Conservation (phyloP, 169 alveolate genomes). For the Plasmodium relictum region DNA sequence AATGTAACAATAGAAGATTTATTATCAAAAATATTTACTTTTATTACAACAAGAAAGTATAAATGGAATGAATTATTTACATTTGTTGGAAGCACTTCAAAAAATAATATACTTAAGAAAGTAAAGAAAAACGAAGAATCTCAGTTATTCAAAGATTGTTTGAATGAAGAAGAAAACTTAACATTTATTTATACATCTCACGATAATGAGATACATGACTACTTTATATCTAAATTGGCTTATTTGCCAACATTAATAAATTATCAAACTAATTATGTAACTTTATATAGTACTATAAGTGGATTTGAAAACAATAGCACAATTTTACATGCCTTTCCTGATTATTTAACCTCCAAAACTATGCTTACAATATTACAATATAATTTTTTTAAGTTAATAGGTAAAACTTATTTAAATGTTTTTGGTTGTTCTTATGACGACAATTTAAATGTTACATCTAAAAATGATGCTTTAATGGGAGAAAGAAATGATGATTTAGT, state of each 20-base stretch:
- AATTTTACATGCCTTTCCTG: constrained; percentile 58
- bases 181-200: constrained; percentile 49
- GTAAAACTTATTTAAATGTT: constrained; percentile 27
- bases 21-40: constrained; percentile 29
- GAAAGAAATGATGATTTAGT: background rate
- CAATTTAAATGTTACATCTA: too few species aligned
- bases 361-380: constrained; percentile 59
- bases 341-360: constrained; percentile 43
- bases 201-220: constrained; percentile 42
- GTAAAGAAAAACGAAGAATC: background rate
- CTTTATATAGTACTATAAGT: constrained; percentile 32
- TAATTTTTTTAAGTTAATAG: constrained; percentile 40
- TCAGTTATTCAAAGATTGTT: constrained; percentile 15
- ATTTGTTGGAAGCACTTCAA: constrained; percentile 11
- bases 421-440: constrained; percentile 58
- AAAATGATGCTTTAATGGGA: background rate
- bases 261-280: constrained; percentile 53
- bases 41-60: constrained; percentile 37
- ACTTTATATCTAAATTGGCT: constrained; percentile 27
- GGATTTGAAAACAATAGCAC: constrained; percentile 40
- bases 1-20: constrained; percentile 38
- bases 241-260: constrained; percentile 65
- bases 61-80: constrained; percentile 53
- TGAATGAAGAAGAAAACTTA: constrained; percentile 32
- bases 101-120: constrained; percentile 1